phyloP scores from a whole-genome alignment of 345 rosid genomes.

The Diplotaxis tenuifolia region DNA sequence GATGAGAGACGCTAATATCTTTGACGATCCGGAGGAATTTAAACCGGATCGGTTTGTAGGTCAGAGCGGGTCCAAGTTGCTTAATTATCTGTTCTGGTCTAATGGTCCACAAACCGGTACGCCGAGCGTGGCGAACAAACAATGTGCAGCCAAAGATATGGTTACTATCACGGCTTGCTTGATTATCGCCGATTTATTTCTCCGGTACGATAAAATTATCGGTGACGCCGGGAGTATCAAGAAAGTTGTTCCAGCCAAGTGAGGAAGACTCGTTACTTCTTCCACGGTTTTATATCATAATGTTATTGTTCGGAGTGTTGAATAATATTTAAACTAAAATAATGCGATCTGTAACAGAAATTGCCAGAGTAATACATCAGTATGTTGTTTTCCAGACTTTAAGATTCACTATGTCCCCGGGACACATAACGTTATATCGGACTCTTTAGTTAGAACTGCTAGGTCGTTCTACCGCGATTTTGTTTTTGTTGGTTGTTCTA shows the following conservation, averaged over 20 bases:
- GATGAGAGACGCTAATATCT: slow-evolving; percentile 65
- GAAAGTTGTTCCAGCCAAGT: slow-evolving; percentile 45
- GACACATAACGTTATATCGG: too few relatives aligned
- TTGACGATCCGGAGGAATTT: slow-evolving; percentile 67
- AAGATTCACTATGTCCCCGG: too few relatives aligned
- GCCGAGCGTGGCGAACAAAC: slow-evolving; percentile 64
- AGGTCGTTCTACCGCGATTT: too few relatives aligned
- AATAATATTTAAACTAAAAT: neutral
- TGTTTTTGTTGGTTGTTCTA: too few relatives aligned
- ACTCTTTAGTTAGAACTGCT: too few relatives aligned
- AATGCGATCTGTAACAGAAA: neutral
- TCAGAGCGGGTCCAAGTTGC: slow-evolving; percentile 42
- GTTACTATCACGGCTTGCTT: slow-evolving; percentile 55
- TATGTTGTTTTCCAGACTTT: too few relatives aligned
- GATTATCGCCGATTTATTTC: slow-evolving; percentile 58
- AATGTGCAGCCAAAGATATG: slow-evolving; percentile 73
- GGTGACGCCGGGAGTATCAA: slow-evolving; percentile 54
- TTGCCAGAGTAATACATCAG: too few relatives aligned
- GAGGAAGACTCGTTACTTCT: neutral
- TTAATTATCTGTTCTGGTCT: slow-evolving; percentile 70
- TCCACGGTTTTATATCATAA: neutral
- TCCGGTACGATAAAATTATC: slow-evolving; percentile 55
- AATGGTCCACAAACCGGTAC: slow-evolving; percentile 85
- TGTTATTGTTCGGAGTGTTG: neutral
- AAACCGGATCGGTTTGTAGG: slow-evolving; percentile 66